Evolutionary conservation across 305 asterid genomes (phyloP).

Genomic region (Fraxinus latifolia): DNA sequence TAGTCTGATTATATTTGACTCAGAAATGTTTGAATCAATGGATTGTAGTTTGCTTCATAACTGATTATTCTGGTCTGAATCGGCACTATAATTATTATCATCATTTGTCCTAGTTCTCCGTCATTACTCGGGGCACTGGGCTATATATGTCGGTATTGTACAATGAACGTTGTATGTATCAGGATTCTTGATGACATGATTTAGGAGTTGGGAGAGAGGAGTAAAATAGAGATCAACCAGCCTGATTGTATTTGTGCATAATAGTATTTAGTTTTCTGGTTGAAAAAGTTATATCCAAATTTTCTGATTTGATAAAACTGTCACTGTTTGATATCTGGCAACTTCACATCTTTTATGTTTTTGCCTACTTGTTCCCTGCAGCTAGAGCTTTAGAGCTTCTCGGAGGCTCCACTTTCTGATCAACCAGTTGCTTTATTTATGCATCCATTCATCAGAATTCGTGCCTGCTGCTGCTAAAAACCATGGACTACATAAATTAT

Average conservation of each 20-base stretch:
- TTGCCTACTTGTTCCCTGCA: not conserved
- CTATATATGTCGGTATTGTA: not conserved
- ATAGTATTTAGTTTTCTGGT: not conserved
- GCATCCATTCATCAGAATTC: not conserved
- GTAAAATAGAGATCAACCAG: not conserved
- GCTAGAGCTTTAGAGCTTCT: conserved; percentile 6
- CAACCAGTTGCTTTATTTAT: not conserved
- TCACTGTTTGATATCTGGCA: not conserved
- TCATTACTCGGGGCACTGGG: not conserved
- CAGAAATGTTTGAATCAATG: not conserved
- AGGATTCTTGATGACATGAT: not conserved
- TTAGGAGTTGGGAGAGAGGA: not conserved
- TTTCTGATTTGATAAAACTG: not conserved
- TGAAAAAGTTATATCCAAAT: not conserved
- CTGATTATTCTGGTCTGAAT: not conserved
- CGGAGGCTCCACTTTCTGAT: not conserved
- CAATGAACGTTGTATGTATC: not conserved
- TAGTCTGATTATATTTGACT: not conserved
- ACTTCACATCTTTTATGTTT: conserved; percentile 1
- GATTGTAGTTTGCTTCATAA: not conserved
- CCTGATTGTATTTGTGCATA: not conserved
- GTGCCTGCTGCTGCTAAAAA: not conserved
- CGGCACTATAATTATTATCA: not conserved
- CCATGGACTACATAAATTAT: not conserved
- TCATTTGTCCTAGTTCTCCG: not conserved